These are phyloP conservation scores for Acanthamoeba healyi DNA, from an alignment of 208 protist genomes.

Conservation along the genomic window DNA sequence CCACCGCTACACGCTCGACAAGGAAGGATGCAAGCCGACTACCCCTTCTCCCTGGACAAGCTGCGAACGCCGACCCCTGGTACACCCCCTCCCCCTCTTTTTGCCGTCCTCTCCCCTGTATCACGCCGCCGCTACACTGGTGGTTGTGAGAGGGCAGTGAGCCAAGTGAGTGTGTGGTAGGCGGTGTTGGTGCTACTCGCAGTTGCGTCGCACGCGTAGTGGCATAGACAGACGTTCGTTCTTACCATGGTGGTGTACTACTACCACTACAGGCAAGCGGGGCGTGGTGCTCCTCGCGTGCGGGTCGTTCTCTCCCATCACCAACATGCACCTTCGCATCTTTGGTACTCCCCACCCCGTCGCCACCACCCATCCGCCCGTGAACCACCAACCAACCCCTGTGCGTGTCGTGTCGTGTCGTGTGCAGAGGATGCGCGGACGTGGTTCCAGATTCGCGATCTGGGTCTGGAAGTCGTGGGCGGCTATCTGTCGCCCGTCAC, in stretches of 20 bases:
- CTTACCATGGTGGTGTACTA: too few species aligned
- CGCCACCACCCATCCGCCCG: too few species aligned
- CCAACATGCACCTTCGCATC: conserved; percentile 71
- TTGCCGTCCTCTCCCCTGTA: background rate
- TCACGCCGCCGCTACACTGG: background rate
- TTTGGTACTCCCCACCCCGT: conserved; percentile 46
- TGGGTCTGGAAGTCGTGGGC: conserved; percentile 59
- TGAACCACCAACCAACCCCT: background rate
- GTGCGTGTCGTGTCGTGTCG: background rate
- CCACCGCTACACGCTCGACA: background rate
- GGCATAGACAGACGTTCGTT: too few species aligned
- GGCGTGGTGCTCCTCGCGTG: conserved; percentile 66
- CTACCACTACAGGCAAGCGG: background rate
- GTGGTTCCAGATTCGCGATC: background rate
- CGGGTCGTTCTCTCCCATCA: conserved; percentile 73
- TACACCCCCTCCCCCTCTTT: background rate
- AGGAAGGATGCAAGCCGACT: background rate
- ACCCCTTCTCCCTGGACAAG: background rate
- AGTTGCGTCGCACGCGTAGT: too few species aligned
- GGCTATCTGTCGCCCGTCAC: conserved; percentile 65
- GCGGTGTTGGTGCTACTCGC: too few species aligned
- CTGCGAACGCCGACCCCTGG: background rate
- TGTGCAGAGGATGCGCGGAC: background rate
- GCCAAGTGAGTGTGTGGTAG: too few species aligned
- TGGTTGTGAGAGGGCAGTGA: too few species aligned